Conservation (phyloP, 176 grass and related monocot genomes). For the Carex myosuroides region DNA sequence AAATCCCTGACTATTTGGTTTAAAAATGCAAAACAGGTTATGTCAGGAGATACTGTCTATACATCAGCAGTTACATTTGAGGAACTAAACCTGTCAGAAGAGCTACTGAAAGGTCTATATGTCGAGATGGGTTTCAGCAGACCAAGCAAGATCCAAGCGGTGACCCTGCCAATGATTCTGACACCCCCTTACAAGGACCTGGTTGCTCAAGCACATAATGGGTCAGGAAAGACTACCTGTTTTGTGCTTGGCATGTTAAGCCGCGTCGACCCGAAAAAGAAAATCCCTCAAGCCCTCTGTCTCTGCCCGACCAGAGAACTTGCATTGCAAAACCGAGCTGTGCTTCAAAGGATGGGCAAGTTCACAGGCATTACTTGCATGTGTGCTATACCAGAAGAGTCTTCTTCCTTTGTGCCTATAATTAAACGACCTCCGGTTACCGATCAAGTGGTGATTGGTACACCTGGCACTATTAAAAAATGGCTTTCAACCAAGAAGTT, state of each 20-base stretch:
- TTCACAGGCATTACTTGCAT: slow-evolving; percentile 68
- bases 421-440: slow-evolving; percentile 40
- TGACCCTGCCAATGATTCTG: slow-evolving; percentile 93
- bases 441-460: slow-evolving; percentile 85
- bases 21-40: slow-evolving; percentile 41
- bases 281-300: slow-evolving; percentile 75
- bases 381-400: slow-evolving; percentile 50
- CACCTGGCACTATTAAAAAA: slow-evolving; percentile 80
- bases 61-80: slow-evolving; percentile 73
- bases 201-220: slow-evolving; percentile 90
- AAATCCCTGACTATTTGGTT: not conserved
- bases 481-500: slow-evolving; percentile 61
- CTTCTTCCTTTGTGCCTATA: slow-evolving; percentile 47
- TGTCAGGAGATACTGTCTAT: slow-evolving; percentile 73
- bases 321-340: slow-evolving; percentile 74
- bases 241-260: slow-evolving; percentile 98
- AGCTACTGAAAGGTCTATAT: slow-evolving; percentile 67
- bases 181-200: slow-evolving; percentile 77
- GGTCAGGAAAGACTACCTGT: slow-evolving; percentile 90
- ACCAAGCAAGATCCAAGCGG: slow-evolving; percentile 76
- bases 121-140: slow-evolving; percentile 86
- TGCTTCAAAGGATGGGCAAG: slow-evolving; percentile 78
- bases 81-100: slow-evolving; percentile 66
- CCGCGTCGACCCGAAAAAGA: slow-evolving; percentile 53
- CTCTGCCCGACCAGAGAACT: slow-evolving; percentile 94